Evolutionary conservation across 2,329 filamentous ascomycete species (phyloP).

Genomic region (Pseudogymnoascus sp.): DNA sequence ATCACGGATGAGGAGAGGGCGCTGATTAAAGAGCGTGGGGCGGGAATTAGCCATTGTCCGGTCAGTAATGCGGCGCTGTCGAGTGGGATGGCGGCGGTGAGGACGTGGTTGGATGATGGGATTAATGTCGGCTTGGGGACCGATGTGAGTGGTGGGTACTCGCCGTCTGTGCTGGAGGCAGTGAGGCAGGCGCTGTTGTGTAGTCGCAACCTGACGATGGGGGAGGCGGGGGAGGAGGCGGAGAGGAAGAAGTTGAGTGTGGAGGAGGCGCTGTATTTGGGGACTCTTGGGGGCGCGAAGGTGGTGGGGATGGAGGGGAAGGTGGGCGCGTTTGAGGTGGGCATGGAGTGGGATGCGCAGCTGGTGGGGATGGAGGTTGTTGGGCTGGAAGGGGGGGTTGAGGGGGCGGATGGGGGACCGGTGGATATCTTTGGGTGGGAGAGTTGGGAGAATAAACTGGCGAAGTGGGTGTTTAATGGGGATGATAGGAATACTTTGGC

Average conservation of each 20-base stretch:
- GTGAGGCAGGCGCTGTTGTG: conserved; percentile 73
- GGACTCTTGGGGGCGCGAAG: conserved; percentile 76
- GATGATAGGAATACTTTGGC: conserved; percentile 83
- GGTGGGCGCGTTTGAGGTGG: conserved; percentile 75
- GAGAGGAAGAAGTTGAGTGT: conserved; percentile 58
- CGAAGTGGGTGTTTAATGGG: conserved; percentile 91
- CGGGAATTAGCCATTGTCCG: conserved; percentile 77
- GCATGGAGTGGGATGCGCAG: conserved; percentile 88
- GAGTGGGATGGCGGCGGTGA: conserved; percentile 67
- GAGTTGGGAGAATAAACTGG: conserved; percentile 73
- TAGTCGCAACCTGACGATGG: conserved; percentile 60
- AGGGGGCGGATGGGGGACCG: conserved; percentile 41
- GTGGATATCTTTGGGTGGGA: conserved; percentile 92
- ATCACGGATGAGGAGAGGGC: conserved; percentile 56
- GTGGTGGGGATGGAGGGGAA: conserved; percentile 65
- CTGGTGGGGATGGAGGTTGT: conserved; percentile 53
- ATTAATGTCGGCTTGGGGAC: conserved; percentile 81
- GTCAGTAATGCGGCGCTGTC: conserved; percentile 77
- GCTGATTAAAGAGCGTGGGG: conserved; percentile 50
- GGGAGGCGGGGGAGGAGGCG: conserved; percentile 34
- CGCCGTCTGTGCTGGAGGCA: conserved; percentile 71
- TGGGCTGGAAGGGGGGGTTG: conserved; percentile 33
- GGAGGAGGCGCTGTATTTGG: conserved; percentile 78
- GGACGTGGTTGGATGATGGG: conserved; percentile 63
- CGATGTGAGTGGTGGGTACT: conserved; percentile 84